These are phyloP conservation scores for Cladobotryum mycophilum DNA, from an alignment of 2,329 filamentous ascomycete genomes.

Conservation along the genomic window DNA sequence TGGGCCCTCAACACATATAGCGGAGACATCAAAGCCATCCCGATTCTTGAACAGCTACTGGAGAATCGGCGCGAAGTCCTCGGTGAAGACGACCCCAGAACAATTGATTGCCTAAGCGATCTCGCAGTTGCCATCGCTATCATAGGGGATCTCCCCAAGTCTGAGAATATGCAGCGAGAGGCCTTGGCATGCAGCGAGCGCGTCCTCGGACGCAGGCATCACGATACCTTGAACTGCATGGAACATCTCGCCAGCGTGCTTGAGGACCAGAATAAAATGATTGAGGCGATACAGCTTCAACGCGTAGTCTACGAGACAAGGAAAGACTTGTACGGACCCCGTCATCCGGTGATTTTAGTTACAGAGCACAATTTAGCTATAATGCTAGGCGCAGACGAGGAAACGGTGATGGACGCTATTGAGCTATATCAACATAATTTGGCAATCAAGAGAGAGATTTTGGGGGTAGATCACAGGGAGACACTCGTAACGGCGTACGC, in stretches of 20 bases:
- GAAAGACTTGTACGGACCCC: too few species aligned
- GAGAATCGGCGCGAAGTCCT: conserved; percentile 2
- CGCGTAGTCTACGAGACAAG: too few species aligned
- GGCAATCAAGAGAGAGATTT: too few species aligned
- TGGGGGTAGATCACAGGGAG: too few species aligned
- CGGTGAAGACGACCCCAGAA: conserved; percentile 2
- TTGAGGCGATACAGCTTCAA: too few species aligned
- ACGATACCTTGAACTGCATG: conserved; percentile 7
- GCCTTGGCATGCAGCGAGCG: conserved; percentile 5
- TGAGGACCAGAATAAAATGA: background rate
- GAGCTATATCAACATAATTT: too few species aligned
- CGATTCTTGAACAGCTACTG: background rate
- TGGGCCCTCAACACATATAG: background rate
- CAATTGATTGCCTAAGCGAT: conserved; percentile 5
- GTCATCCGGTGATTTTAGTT: too few species aligned
- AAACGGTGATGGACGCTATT: too few species aligned
- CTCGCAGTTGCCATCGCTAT: background rate
- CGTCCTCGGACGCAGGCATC: background rate
- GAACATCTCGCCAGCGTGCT: background rate
- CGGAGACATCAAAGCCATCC: background rate
- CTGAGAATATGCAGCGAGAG: conserved; percentile 8
- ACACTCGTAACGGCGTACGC: too few species aligned
- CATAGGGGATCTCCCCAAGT: background rate
- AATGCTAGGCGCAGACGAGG: too few species aligned
- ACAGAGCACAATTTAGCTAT: too few species aligned